Conservation (phyloP, 129 eudicot species). For the Chrysanthemum seticuspe region DNA sequence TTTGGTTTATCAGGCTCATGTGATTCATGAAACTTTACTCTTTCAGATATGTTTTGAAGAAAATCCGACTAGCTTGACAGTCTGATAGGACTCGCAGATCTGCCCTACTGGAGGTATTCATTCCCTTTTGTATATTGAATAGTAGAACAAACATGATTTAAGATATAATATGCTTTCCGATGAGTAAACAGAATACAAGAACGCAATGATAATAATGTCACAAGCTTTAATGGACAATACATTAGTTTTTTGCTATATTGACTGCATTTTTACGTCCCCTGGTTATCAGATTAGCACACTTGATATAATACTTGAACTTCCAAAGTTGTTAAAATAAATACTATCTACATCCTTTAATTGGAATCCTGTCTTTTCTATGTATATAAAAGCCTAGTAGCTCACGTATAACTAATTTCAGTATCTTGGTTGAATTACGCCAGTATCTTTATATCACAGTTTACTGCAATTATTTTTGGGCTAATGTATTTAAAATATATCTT, state of each 20-base stretch:
- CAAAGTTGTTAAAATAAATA: neutral
- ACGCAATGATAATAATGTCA: neutral
- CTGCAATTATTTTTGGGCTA: too few relatives aligned
- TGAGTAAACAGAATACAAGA: neutral
- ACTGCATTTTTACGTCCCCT: neutral
- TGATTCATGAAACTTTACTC: slow-evolving; percentile 24
- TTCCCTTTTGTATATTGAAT: neutral
- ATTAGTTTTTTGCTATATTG: neutral
- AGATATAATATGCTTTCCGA: neutral
- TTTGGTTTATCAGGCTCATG: neutral
- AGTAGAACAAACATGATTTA: slow-evolving; percentile 5
- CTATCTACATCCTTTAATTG: neutral
- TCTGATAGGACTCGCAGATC: slow-evolving; percentile 84
- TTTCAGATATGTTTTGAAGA: slow-evolving; percentile 79
- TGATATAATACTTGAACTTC: slow-evolving; percentile 1
- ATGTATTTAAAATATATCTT: too few relatives aligned
- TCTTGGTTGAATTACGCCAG: too few relatives aligned
- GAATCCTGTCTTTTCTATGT: too few relatives aligned
- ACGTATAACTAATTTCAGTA: too few relatives aligned
- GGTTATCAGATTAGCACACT: neutral
- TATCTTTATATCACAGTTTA: too few relatives aligned
- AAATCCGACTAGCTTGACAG: slow-evolving; percentile 91
- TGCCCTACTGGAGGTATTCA: slow-evolving; percentile 75
- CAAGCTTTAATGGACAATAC: neutral
- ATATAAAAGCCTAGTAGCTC: too few relatives aligned